phyloP scores from a whole-genome alignment of 345 rosid genomes.

The Garcia nutans region DNA sequence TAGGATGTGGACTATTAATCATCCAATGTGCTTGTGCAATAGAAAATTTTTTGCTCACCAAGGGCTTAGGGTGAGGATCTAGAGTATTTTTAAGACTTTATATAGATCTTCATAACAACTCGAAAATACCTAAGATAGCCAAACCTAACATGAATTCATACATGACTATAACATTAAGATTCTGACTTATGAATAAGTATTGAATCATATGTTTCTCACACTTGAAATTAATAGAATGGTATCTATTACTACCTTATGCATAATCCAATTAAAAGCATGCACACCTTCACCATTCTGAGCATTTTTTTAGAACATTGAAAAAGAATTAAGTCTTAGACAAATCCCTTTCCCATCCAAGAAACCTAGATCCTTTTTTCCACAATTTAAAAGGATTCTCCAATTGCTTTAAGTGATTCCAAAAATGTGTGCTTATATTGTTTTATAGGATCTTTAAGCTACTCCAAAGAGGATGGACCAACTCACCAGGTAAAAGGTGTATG shows the following conservation, averaged over 20 bases:
- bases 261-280: background rate
- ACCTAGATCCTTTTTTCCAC: background rate
- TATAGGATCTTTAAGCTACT: background rate
- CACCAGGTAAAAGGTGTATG: slow-evolving; percentile 96
- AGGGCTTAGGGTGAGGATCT: background rate
- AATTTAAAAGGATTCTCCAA: background rate
- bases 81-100: background rate
- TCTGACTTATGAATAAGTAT: background rate
- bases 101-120: background rate
- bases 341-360: background rate
- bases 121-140: background rate
- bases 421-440: background rate
- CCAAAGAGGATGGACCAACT: slow-evolving; percentile 22
- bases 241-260: background rate
- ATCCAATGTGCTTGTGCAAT: background rate
- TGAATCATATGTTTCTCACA: background rate
- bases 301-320: background rate
- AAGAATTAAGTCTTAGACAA: background rate
- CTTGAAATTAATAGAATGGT: background rate
- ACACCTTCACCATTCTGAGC: background rate
- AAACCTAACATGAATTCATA: background rate
- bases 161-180: background rate
- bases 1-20: too few species aligned
- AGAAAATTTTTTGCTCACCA: background rate
- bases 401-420: background rate